These are phyloP conservation scores for Elongisporangium prolatum DNA, from an alignment of 352 stramenopile genomes.

Conservation along the genomic window DNA sequence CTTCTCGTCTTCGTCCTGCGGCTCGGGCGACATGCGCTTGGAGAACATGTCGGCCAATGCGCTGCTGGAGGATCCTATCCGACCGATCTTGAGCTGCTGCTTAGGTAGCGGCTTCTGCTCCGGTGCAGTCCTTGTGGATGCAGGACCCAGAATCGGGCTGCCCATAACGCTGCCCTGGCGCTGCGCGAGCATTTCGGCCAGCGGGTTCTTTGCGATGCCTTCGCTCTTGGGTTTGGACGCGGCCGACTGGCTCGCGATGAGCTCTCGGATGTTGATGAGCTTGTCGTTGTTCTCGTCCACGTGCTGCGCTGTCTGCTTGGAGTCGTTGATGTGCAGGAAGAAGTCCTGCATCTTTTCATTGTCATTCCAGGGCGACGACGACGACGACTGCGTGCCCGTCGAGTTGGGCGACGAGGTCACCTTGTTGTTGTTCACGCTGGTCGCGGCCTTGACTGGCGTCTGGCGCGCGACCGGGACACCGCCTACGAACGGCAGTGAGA, in stretches of 20 bases:
- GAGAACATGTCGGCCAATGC: not conserved
- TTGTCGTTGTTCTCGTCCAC: conserved; percentile 37
- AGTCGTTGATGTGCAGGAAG: conserved; percentile 41
- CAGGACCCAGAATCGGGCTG: not conserved
- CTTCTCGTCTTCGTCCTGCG: not conserved
- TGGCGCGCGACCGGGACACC: conserved; percentile 12
- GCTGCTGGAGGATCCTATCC: not conserved
- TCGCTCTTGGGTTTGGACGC: conserved; percentile 4
- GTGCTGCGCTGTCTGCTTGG: conserved; percentile 21
- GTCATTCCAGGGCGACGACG: conserved; percentile 31
- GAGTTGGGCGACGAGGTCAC: conserved; percentile 2
- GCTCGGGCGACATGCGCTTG: conserved; percentile 8
- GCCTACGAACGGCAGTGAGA: not conserved
- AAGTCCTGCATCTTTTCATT: conserved; percentile 54
- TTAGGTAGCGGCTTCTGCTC: not conserved
- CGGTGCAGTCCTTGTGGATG: not conserved
- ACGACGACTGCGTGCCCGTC: conserved; percentile 1
- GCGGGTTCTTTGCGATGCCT: conserved; percentile 15
- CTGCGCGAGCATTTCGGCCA: conserved; percentile 36
- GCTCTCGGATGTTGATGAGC: conserved; percentile 51
- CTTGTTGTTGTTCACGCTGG: not conserved
- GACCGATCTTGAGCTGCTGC: not conserved
- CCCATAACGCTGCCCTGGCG: conserved; percentile 2
- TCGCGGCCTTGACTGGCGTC: not conserved
- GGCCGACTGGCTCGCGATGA: conserved; percentile 28